These are phyloP conservation scores for Euphorbia pulcherrima DNA, from an alignment of 345 rosid species.

Conservation along the genomic window DNA sequence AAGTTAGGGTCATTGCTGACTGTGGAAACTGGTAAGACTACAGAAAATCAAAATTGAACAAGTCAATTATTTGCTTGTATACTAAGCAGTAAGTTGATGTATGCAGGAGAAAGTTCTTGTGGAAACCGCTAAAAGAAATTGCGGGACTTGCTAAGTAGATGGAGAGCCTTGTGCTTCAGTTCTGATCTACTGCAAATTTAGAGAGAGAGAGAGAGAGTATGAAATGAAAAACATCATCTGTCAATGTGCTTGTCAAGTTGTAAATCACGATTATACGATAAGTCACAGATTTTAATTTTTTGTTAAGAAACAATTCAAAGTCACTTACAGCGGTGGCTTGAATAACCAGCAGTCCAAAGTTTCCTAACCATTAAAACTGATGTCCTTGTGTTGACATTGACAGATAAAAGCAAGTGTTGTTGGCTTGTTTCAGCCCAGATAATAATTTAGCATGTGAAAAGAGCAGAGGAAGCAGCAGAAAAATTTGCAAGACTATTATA, in stretches of 20 bases:
- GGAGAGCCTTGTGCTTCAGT: conserved; percentile 18
- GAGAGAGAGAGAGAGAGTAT: neutral
- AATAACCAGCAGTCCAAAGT: neutral
- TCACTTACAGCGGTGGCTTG: neutral
- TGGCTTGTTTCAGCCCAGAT: neutral
- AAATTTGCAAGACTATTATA: neutral
- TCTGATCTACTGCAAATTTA: conserved; percentile 1
- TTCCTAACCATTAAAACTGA: neutral
- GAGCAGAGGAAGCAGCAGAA: neutral
- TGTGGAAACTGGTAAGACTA: conserved; percentile 77
- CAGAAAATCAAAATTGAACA: neutral
- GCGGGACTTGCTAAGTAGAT: conserved; percentile 47
- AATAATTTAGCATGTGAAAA: neutral
- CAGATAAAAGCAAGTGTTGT: neutral
- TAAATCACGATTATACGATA: neutral
- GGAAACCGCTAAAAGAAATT: conserved; percentile 78
- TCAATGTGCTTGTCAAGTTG: neutral
- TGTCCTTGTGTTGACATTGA: neutral
- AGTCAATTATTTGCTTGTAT: neutral
- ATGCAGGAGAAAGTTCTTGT: conserved; percentile 76
- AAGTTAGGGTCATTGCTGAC: conserved; percentile 79
- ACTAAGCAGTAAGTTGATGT: neutral
- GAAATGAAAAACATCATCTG: neutral
- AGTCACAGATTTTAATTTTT: neutral
- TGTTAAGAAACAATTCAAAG: neutral